phyloP scores from a whole-genome alignment of 768 basidiomycete species.

The Russula abietina region DNA sequence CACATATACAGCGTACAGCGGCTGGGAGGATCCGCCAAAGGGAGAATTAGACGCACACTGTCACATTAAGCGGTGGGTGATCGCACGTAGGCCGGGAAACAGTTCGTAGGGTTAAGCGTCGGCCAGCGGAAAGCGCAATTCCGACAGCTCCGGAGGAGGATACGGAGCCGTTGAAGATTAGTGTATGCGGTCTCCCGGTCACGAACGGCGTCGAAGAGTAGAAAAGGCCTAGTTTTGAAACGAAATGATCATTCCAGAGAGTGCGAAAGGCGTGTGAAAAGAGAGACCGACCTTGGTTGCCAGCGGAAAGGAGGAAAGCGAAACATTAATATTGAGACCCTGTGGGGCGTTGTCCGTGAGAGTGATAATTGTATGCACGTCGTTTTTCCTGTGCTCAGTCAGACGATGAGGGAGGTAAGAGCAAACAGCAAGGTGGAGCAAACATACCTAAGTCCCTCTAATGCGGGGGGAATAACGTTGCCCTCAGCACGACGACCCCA shows the following conservation, averaged over 20 bases:
- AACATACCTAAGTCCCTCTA: conserved; percentile 38
- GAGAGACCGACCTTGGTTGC: conserved; percentile 44
- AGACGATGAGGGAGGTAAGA: background rate
- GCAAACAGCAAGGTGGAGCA: background rate
- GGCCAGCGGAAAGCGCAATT: conserved; percentile 36
- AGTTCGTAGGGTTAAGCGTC: conserved; percentile 24
- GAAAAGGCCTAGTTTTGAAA: no score
- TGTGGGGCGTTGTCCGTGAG: no score
- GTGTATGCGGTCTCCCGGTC: conserved; percentile 66
- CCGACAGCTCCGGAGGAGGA: conserved; percentile 79
- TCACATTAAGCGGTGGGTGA: conserved; percentile 49
- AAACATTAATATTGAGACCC: no score
- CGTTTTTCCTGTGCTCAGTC: conserved; percentile 22
- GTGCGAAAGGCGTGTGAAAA: background rate
- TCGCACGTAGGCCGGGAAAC: conserved; percentile 38
- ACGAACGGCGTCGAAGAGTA: conserved; percentile 80
- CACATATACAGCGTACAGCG: no score
- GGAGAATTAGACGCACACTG: conserved; percentile 33
- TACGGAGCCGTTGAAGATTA: conserved; percentile 55
- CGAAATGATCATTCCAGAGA: background rate
- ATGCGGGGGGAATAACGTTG: conserved; percentile 34
- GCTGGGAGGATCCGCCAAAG: background rate
- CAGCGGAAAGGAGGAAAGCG: no score
- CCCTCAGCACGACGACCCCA: conserved; percentile 37
- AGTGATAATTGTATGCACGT: no score